A percentile compares a stretch with the other conserved stretches of the same genome.
These are phyloP conservation scores for Rhodotorula sp. DNA, from an alignment of 1,284 basidiomycete genomes.

Conservation along the genomic window DNA sequence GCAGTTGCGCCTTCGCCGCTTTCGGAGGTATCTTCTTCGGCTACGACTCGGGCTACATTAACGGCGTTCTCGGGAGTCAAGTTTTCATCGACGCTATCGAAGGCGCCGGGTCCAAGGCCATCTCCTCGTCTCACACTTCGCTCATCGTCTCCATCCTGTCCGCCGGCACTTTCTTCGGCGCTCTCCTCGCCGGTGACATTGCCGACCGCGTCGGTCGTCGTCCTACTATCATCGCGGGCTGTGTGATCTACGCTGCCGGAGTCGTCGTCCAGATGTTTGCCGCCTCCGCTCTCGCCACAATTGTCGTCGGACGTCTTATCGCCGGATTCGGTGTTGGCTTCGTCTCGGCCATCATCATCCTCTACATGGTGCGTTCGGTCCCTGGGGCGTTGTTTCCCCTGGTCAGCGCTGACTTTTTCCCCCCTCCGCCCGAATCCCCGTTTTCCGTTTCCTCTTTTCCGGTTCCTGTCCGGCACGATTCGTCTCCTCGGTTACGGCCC, in stretches of 20 bases:
- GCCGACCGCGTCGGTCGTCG: constrained; percentile 33
- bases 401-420: neutral
- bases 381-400: too few relatives aligned
- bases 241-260: constrained; percentile 52
- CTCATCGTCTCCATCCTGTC: constrained; percentile 36
- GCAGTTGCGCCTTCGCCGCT: constrained; percentile 1
- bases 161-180: constrained; percentile 34
- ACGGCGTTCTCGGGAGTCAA: constrained; percentile 40
- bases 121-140: constrained; percentile 15
- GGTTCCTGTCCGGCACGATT: too few relatives aligned
- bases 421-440: too few relatives aligned
- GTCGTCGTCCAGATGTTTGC: constrained; percentile 50
- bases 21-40: constrained; percentile 13
- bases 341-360: constrained; percentile 54
- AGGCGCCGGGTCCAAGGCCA: constrained; percentile 19
- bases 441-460: too few relatives aligned
- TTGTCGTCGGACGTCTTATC: constrained; percentile 51
- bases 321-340: constrained; percentile 57
- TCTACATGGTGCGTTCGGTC: constrained; percentile 27
- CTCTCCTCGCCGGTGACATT: constrained; percentile 30
- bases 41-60: constrained; percentile 42
- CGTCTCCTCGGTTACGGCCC: neutral
- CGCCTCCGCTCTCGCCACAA: constrained; percentile 48
- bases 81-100: constrained; percentile 38
- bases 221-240: constrained; percentile 47